Evolutionary conservation across 208 protist species (phyloP), one percentile per base, ranked within the genome.

Genomic region (Endotrypanum monterogeii): DNA sequence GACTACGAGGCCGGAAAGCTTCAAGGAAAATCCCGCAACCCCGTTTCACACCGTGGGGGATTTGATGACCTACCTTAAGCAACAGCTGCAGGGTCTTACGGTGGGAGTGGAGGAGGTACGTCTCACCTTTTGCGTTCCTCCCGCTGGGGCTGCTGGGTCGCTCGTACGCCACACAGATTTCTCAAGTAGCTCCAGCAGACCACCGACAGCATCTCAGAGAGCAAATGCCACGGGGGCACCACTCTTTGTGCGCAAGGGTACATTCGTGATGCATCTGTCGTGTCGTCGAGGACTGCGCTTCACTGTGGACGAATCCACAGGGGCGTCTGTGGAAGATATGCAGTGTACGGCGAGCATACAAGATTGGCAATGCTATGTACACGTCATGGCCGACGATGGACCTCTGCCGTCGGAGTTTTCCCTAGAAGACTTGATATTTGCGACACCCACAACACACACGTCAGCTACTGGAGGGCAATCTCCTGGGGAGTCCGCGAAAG

Each of bases 51-150:
- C 78, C 0, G 82, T 86, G 2, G 74, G 57, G 18, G 82, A 83
- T 48, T 55, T 86, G 51, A 70, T 86, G 70, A n/a, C 32, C 14
- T 86, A 79, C 67, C 50, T 83, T 20, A 86, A 80, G 67, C 62
- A 67, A 16, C 74, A 80, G 65, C 70, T 86, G 44, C 82, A 81
- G 18, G 82, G 82, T 12, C 20, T 78, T 14, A 65, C 78, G 25
- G 61, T 86, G 5, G 51, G 67, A 7, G 78, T 83, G 9, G 61
- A 78, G 56, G 71, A 83, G 35, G 50, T 86, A 1, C 73, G 61
- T 7, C 56, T 86, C 12, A 86, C 78, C 44, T 62, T 86, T 39
- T 82, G 82, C 69, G 32, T 86, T 25, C 74, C 82, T 18, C 73
- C 77, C 16, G 57, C 52, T 11, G 32, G 32, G 6, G 32, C 41